Percentiles rank a stretch among this genome's conserved stretches.
Evolutionary conservation across 2,329 filamentous ascomycete species (phyloP).

Genomic region (Berkeleyomyces rouxiae): DNA sequence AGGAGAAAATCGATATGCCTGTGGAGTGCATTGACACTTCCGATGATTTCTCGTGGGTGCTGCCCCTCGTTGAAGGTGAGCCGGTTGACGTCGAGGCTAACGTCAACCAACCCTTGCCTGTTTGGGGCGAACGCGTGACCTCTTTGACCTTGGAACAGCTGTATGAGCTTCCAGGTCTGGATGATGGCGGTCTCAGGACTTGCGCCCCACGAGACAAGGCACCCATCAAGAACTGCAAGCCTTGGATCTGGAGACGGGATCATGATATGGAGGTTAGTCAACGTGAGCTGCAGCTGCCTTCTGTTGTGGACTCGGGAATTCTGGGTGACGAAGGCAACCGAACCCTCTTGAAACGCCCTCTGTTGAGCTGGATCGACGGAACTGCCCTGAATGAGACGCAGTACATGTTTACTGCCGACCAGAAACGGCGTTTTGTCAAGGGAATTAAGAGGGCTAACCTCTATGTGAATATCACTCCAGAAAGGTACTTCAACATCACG

Average conservation of each 20-base stretch:
- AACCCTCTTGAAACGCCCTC: background rate
- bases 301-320: background rate
- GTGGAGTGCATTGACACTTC: background rate
- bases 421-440: background rate
- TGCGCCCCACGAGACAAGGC: constrained; percentile 1
- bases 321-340: constrained; percentile 1
- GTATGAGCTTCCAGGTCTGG: background rate
- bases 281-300: constrained; percentile 1
- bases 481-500: background rate
- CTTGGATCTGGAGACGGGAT: background rate
- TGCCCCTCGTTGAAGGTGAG: background rate
- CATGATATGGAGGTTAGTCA: background rate
- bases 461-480: background rate
- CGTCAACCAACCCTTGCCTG: background rate
- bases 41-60: constrained; percentile 5
- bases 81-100: background rate
- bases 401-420: background rate
- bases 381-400: background rate
- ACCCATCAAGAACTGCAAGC: background rate
- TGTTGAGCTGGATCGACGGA: constrained; percentile 6
- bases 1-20: background rate
- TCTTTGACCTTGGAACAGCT: background rate
- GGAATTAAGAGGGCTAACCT: constrained; percentile 3
- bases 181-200: constrained; percentile 2
- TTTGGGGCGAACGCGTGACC: background rate